These are phyloP conservation scores for Jatropha multifida DNA, from an alignment of 441 rosid species.

Conservation along the genomic window DNA sequence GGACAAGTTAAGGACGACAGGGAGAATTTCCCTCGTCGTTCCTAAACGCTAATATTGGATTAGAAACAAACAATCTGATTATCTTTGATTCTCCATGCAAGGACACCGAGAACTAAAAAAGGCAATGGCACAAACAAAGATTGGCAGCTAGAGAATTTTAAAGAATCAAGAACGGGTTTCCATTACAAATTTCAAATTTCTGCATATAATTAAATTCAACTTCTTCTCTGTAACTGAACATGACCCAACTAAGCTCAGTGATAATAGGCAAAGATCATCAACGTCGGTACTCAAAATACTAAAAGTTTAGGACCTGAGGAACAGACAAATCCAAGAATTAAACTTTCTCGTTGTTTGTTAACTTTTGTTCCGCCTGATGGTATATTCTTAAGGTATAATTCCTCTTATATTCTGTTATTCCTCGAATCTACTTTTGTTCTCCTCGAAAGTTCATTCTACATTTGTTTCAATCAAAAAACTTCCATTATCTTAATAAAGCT, in stretches of 20 bases:
- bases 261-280: background rate
- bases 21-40: too few species aligned
- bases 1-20: too few species aligned
- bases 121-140: too few species aligned
- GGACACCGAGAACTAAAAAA: too few species aligned
- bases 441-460: background rate
- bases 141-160: too few species aligned
- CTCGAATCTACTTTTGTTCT: background rate
- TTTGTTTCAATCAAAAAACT: background rate
- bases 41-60: too few species aligned
- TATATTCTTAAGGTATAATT: slow-evolving; percentile 36
- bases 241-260: background rate
- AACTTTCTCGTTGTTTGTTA: slow-evolving; percentile 15
- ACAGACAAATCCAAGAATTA: background rate
- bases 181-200: too few species aligned
- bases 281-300: background rate
- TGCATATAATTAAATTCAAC: too few species aligned
- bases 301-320: background rate
- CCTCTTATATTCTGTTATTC: slow-evolving; percentile 19
- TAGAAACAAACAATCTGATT: too few species aligned
- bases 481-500: background rate
- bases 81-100: too few species aligned
- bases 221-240: background rate
- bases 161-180: too few species aligned
- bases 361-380: background rate